Conservation (phyloP, 441 rosid species). For the Hura crepitans region DNA sequence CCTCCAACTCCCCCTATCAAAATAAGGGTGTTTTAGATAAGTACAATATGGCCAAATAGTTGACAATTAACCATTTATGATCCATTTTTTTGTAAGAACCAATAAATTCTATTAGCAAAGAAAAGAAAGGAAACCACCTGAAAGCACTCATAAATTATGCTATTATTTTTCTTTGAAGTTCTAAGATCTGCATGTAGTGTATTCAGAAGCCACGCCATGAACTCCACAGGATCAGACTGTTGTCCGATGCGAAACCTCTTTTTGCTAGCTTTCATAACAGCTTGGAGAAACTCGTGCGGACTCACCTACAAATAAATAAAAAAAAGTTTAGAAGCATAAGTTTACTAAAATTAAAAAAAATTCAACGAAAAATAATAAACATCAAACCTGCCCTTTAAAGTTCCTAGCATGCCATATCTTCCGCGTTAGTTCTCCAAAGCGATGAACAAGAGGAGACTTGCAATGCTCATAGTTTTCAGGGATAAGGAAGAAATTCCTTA, state of each 20-base stretch:
- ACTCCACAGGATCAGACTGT: slow-evolving; percentile 93
- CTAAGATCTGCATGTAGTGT: slow-evolving; percentile 71
- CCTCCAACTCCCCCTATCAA: slow-evolving; percentile 79
- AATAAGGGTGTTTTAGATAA: slow-evolving; percentile 17
- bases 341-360: slow-evolving; percentile 12
- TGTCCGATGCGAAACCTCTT: slow-evolving; percentile 78
- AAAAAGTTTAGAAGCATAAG: slow-evolving; percentile 16
- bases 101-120: neutral
- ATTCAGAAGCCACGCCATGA: slow-evolving; percentile 94
- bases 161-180: slow-evolving; percentile 52
- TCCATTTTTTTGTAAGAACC: neutral
- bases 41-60: slow-evolving; percentile 5
- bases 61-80: neutral
- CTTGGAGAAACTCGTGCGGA: slow-evolving; percentile 96
- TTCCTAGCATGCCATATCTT: slow-evolving; percentile 96
- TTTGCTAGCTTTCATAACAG: slow-evolving; percentile 90
- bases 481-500: slow-evolving; percentile 86
- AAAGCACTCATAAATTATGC: slow-evolving; percentile 83
- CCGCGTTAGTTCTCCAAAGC: slow-evolving; percentile 88
- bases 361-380: slow-evolving; percentile 7
- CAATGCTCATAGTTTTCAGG: slow-evolving; percentile 84
- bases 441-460: slow-evolving; percentile 85
- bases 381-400: slow-evolving; percentile 94
- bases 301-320: slow-evolving; percentile 63
- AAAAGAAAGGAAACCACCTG: slow-evolving; percentile 48